Evolutionary conservation across 805 yeast genomes (phyloP), one percentile per base, ranked within the genome.

Genomic region (Candida awuae): DNA sequence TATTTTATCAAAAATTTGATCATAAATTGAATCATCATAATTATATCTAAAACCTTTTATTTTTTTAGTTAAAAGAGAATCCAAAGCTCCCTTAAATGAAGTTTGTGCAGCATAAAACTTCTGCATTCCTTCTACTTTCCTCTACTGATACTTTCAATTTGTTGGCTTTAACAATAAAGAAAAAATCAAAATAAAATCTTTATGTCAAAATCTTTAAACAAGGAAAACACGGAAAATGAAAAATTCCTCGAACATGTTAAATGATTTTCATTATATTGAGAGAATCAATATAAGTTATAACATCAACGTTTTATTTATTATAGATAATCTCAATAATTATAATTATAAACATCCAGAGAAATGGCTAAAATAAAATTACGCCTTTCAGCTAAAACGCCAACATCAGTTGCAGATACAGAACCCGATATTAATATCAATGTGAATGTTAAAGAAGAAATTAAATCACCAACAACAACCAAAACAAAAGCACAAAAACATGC

Each of bases 1-100:
- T 19, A 81, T 56, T 38, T 63, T 69, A 18, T 77, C 68, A 6
- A 81, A 52, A 10, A 82, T 51, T 38, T 36, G 14, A 44, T 51
- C 55, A 53, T 41, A 48, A 12, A 46, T 34, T 6, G 38, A 38
- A 8, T 37, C 29, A 17, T 50, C 49, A 31, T 47, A 51, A 9
- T 38, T 42, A 18, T 42, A 40, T 17, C 44, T 35, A 19, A 43
- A 37, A 1, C 46, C 41, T 29, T 43, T 43, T 8, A 41, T 3
- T 10, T 38, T 40, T 6, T 35, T 23, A 8, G 13, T 22, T n/a
- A 35, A 13, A 6, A 33, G 15, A 3, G 29, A 8, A 2, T 35
- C 21, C n/a, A 43, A 29, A 13, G 44, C 41, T 20, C 37, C 41
- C 6, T 13, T 21, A 7, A 43, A 29, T 6, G 41, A 32, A 5